These are phyloP conservation scores for Wallacemonas sp. DNA, from an alignment of 208 protist species.

Conservation along the genomic window DNA sequence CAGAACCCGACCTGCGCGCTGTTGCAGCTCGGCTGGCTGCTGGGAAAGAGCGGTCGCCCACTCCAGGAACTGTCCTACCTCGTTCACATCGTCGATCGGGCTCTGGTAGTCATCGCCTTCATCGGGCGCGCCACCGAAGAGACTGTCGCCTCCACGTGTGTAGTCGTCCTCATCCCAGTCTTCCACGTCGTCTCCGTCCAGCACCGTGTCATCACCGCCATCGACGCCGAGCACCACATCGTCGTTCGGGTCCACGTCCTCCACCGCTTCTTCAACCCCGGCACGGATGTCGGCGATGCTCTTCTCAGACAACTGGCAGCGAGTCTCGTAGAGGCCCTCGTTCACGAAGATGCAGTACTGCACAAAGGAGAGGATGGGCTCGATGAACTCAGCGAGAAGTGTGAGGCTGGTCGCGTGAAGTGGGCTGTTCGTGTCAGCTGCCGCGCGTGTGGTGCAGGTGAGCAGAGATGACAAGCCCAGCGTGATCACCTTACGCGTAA, in stretches of 20 bases:
- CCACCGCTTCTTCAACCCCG: constrained; percentile 20
- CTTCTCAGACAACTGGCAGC: constrained; percentile 54
- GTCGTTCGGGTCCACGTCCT: constrained; percentile 30
- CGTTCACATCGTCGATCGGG: constrained; percentile 86
- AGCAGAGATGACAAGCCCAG: constrained; percentile 67
- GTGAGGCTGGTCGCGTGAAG: not conserved
- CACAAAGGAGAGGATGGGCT: constrained; percentile 45
- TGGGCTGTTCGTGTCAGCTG: not conserved
- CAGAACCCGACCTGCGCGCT: constrained; percentile 13
- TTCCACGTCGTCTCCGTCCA: constrained; percentile 34
- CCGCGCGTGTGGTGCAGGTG: constrained; percentile 12
- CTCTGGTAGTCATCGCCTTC: constrained; percentile 87
- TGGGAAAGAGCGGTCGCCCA: constrained; percentile 21
- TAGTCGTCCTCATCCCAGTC: constrained; percentile 32
- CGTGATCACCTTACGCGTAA: constrained; percentile 77
- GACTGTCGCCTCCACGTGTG: constrained; percentile 8
- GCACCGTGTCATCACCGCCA: constrained; percentile 26
- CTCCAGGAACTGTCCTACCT: constrained; percentile 55
- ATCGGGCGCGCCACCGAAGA: constrained; percentile 34
- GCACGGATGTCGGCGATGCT: constrained; percentile 56
- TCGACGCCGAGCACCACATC: constrained; percentile 44
- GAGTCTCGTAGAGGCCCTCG: constrained; percentile 40
- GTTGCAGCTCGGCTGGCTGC: constrained; percentile 19
- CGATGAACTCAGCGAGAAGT: constrained; percentile 8
- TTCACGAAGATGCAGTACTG: constrained; percentile 86